phyloP scores from a whole-genome alignment of 75 land plant species.

The Gnetum montanum region DNA sequence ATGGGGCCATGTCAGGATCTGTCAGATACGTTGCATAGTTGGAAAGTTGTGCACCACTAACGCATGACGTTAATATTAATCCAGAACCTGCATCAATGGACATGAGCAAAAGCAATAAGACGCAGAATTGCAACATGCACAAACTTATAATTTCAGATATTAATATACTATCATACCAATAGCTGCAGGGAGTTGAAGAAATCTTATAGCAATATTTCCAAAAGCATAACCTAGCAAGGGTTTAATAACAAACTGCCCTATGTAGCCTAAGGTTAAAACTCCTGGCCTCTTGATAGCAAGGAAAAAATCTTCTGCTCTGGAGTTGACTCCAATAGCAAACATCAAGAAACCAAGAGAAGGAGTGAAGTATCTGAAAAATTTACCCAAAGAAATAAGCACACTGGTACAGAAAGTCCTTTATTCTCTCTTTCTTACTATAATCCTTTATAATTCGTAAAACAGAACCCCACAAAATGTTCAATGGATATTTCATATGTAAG shows the following conservation, averaged over 20 bases:
- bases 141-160: not conserved
- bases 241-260: constrained; percentile 79
- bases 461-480: no score
- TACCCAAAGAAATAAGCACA: no score
- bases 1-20: constrained; percentile 74
- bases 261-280: constrained; percentile 68
- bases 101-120: not conserved
- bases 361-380: constrained; percentile 72
- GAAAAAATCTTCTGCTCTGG: constrained; percentile 71
- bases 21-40: constrained; percentile 94
- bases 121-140: not conserved
- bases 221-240: constrained; percentile 73
- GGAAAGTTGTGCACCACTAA: constrained; percentile 96
- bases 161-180: constrained; percentile 64
- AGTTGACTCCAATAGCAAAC: constrained; percentile 97
- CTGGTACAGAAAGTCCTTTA: no score
- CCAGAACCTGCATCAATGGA: constrained; percentile 80
- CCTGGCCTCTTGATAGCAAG: constrained; percentile 68
- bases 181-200: constrained; percentile 63
- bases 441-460: no score
- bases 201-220: constrained; percentile 47
- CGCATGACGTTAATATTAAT: constrained; percentile 82
- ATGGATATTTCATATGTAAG: no score
- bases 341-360: constrained; percentile 94
- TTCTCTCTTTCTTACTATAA: no score